Evolutionary conservation across 805 yeast species (phyloP).

Genomic region (Brettanomyces sp.): DNA sequence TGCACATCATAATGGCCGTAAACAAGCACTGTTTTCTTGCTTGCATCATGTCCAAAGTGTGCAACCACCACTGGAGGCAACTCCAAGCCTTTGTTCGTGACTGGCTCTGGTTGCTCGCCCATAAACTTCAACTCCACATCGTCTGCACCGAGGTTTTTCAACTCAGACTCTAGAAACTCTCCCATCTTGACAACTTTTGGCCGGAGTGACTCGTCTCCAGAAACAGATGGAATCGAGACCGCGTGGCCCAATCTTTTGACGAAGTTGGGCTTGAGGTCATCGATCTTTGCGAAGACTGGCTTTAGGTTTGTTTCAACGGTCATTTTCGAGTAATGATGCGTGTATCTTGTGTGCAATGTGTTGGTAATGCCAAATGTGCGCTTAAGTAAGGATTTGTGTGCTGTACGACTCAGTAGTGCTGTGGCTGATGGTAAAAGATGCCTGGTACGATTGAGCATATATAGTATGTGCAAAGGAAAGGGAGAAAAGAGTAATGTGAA

Average conservation of each 20-base stretch:
- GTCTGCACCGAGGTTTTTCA: constrained; percentile 63
- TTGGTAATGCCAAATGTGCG: too few relatives aligned
- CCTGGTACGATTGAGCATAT: too few relatives aligned
- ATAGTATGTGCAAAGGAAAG: too few relatives aligned
- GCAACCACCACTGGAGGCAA: constrained; percentile 95
- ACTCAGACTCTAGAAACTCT: constrained; percentile 62
- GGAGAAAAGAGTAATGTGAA: too few relatives aligned
- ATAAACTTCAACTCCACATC: constrained; percentile 77
- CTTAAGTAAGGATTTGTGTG: too few relatives aligned
- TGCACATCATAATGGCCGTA: constrained; percentile 99
- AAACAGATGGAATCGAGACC: constrained; percentile 92
- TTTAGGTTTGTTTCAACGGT: constrained; percentile 19
- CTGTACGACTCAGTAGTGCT: too few relatives aligned
- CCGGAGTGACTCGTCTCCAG: constrained; percentile 81
- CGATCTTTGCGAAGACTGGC: constrained; percentile 49
- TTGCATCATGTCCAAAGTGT: constrained; percentile 72
- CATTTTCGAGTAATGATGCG: background rate
- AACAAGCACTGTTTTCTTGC: constrained; percentile 79
- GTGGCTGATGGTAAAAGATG: too few relatives aligned
- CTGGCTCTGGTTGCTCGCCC: constrained; percentile 91
- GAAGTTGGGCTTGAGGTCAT: constrained; percentile 66
- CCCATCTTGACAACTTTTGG: constrained; percentile 89
- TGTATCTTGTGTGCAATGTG: background rate
- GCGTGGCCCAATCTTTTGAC: constrained; percentile 68
- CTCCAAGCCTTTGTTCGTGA: constrained; percentile 50